Evolutionary conservation across 495 filamentous ascomycete genomes (phyloP), one percentile per base, ranked within the genome.

Genomic region (Aspergillus carlsbadensis): DNA sequence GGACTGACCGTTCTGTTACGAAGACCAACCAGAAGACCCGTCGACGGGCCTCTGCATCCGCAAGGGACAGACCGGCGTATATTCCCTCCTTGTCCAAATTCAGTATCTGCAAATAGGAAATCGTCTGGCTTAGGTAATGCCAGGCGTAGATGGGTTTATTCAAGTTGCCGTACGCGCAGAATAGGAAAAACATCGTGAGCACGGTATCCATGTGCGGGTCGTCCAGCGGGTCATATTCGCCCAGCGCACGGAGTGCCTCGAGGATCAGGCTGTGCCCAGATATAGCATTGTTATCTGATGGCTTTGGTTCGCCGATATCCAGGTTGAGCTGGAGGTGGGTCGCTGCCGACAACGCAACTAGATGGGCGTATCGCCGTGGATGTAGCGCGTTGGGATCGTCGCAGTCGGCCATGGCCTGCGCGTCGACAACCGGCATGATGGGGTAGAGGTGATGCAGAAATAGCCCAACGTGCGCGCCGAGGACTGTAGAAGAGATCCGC

Each of bases 81-180:
- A 17, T 15, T 33, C 3, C 45, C 21, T 48, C 45, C 13, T 15
- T 48, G 45, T 48, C 45, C 5, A 48, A 3, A 8, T 48, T 48
- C 21, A 48, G 45, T 20, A 48, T 48, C 24, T 48, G 45, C 45
- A 48, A 24, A 15, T 10, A 48, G 22, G 45, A 48, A 33, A 48
- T 48, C n/a, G 45, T 31, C 45, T 48, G 45, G 21, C 45, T 48
- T 24, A 48, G 31, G 17, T 48, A 48, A 15, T 48, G 45, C 45
- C 45, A 48, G 26, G 45, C 45, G 45, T 48, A 48, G 45, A 31
- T 24, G 26, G 45, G 6, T 33, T 48, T 48, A 24, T 48, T 48
- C 45, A 48, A 15, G 17, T 48, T 48, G 20, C 45, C 45, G 45
- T 48, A 48, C n/a, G 45, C 45, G 33, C 45, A 48, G 45, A 48